Evolutionary conservation across 306 rosid genomes (phyloP).

Genomic region (Cyclanthera cordifolia): DNA sequence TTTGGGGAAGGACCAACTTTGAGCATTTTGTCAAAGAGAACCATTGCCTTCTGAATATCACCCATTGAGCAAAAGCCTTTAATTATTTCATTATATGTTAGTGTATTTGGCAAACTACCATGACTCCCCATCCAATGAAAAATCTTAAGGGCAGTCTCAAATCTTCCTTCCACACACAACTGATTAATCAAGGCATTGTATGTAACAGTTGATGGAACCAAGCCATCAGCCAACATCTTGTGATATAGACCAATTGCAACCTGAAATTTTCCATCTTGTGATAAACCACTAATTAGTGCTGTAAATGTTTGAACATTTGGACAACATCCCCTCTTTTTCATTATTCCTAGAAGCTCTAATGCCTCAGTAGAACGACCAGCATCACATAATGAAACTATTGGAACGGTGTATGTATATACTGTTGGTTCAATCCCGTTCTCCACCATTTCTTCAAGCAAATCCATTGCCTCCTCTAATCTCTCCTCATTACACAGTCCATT

Average conservation of each 20-base stretch:
- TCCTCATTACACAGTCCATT: conserved; percentile 30
- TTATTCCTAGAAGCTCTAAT: conserved; percentile 23
- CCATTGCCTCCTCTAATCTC: conserved; percentile 29
- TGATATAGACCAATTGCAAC: conserved; percentile 33
- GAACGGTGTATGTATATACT: conserved; percentile 27
- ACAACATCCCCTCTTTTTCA: conserved; percentile 24
- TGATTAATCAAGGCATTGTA: conserved; percentile 30
- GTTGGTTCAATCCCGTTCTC: conserved; percentile 28
- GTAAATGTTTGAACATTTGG: conserved; percentile 30
- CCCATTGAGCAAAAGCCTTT: conserved; percentile 26
- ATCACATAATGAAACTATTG: conserved; percentile 28
- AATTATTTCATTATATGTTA: conserved; percentile 27
- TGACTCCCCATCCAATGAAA: conserved; percentile 31
- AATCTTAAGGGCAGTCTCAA: conserved; percentile 16
- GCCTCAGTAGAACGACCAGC: conserved; percentile 24
- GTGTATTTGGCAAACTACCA: conserved; percentile 21
- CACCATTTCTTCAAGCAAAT: conserved; percentile 29
- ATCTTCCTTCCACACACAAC: conserved; percentile 24
- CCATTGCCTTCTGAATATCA: conserved; percentile 25
- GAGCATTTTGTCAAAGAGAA: conserved; percentile 31
- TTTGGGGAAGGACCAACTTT: conserved; percentile 24
- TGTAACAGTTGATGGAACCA: conserved; percentile 26
- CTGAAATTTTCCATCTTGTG: conserved; percentile 20
- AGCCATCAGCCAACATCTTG: conserved; percentile 27
- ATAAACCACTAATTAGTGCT: conserved; percentile 28